Evolutionary conservation across 225 moss, liverwort and hornwort species (phyloP), one percentile per base, ranked within the genome.

Genomic region (Thuidium tamariscinum): DNA sequence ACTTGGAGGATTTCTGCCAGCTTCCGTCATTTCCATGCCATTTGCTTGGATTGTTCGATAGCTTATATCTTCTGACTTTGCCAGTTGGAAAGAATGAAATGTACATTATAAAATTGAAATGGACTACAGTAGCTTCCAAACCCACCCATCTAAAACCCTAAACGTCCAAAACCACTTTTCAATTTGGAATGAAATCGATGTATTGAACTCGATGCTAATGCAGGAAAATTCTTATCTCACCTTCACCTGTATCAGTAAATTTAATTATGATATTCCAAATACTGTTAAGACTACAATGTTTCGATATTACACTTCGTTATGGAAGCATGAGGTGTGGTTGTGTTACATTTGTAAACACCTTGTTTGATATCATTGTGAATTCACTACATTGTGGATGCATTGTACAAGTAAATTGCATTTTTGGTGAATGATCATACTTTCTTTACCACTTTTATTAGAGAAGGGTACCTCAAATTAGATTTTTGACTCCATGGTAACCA

Each of bases 401-500:
- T 39, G 7, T 68, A 13, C 0, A 69, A 0, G 13, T 39, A 2
- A 39, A 39, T 2, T 41, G 0, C 15, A 41, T 41, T 41, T 14
- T 9, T 41, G 23, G 25, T 69, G 15, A 8, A 41, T 0, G 0
- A 26, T 39, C 1, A 25, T 68, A 4, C 1, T 6, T 14, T 41
- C 0, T 8, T 8, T 41, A 4, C 3, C 25, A 69, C 26, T 3
- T 41, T 41, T 69, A 25, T 8, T 10, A 46, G 7, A 46, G 46
- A 7, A 3, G 2, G 27, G 5, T 3, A 8, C 44, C n/a, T 41
- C 1, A 0, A 41, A 25, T 0, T 41, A 41, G 8, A 5, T 25
- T 25, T 41, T 2, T 12, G 22, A 25, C 2, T 69, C 14, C 0
- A 1, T 39, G 4, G 21, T 37, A 67, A 13, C 13, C 4, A 39